Conservation (phyloP, 192 early-diverging fungal genomes). For the Gaertneriomyces sp. region DNA sequence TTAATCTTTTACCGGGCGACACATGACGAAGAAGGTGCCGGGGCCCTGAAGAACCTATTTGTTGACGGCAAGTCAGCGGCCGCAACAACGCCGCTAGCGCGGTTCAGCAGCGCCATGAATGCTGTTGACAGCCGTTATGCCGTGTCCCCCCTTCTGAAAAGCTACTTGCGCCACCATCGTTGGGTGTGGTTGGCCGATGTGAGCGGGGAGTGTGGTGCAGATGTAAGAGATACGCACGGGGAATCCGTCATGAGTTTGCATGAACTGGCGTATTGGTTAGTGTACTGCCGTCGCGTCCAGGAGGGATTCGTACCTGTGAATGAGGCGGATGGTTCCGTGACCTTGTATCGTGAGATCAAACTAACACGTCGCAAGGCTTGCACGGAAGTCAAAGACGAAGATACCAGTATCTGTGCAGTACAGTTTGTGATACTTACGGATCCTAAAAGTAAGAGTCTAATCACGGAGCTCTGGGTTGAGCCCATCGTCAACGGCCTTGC, state of each 20-base stretch:
- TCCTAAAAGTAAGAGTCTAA: constrained; percentile 20
- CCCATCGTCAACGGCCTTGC: constrained; percentile 35
- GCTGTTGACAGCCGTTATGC: constrained; percentile 18
- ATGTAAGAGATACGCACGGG: constrained; percentile 7
- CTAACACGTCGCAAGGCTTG: not conserved
- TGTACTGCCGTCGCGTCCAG: constrained; percentile 41
- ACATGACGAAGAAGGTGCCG: constrained; percentile 17
- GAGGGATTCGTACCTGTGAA: constrained; percentile 44
- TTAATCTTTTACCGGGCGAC: constrained; percentile 32
- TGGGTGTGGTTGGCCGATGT: constrained; percentile 54
- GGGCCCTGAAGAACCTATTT: not conserved
- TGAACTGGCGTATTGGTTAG: constrained; percentile 35
- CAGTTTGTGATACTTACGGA: constrained; percentile 47
- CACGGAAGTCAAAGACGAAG: not conserved
- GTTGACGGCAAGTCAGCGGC: not conserved
- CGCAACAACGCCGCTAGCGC: not conserved
- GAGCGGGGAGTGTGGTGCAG: not conserved
- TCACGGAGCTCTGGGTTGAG: constrained; percentile 49
- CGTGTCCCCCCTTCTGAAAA: constrained; percentile 25
- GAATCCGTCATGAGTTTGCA: constrained; percentile 20
- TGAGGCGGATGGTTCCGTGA: constrained; percentile 35
- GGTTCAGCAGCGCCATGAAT: not conserved
- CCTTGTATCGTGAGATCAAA: constrained; percentile 44
- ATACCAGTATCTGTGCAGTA: constrained; percentile 29
- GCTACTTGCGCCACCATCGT: constrained; percentile 38